Base-by-base conservation (phyloP, 2,329 filamentous ascomycete genomes). In the Aspergillus amoenus region DNA sequence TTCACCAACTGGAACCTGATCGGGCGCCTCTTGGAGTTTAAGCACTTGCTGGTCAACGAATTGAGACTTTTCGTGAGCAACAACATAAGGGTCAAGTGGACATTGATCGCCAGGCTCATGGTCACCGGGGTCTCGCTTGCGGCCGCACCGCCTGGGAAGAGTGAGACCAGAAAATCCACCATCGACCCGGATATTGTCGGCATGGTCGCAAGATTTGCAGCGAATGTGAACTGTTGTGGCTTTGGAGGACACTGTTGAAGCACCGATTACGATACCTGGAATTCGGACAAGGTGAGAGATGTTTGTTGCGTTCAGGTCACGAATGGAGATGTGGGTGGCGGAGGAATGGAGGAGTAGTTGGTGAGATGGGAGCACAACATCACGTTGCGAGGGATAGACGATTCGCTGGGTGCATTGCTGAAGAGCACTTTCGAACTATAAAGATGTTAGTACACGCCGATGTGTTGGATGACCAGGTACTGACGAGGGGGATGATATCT, bases 11-110 rank as follows among this genome's bases (percentile, higher is more conserved):
- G 94, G 94, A 0, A 99, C 94, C 74, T 97, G 92, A 69, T 99
- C 94, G 1, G 94, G 94, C 0, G 93, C 94, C 76, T 99, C 94
- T 72, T 99, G 94, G 17, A 99, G 85, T 75, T 99, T 99, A 72
- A 99, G 89, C 59, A 99, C 91, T 74, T 99, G 94, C 75, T 99
- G 94, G 69, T 99, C 94, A 68, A 97, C 93, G 71, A 99, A 99
- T 62, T 87, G 86, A 39, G 90, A 96, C 73, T 89, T 92, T 75
- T 99, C 94, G 71, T 99, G 94, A 57, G 94, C 83, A 56, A 99
- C 91, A 68, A 94, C 96, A 77, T 97, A 99, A 15, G 94, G 94
- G 68, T 99, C 94, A 59, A 99, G 78, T 0, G 93, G 93, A 68
- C 94, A 99, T 66, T 88, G 87, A 39, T 90, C 85, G 1, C 83